Base-by-base conservation (phyloP, 768 basidiomycete genomes). In the Termitomyces eurrhizus region DNA sequence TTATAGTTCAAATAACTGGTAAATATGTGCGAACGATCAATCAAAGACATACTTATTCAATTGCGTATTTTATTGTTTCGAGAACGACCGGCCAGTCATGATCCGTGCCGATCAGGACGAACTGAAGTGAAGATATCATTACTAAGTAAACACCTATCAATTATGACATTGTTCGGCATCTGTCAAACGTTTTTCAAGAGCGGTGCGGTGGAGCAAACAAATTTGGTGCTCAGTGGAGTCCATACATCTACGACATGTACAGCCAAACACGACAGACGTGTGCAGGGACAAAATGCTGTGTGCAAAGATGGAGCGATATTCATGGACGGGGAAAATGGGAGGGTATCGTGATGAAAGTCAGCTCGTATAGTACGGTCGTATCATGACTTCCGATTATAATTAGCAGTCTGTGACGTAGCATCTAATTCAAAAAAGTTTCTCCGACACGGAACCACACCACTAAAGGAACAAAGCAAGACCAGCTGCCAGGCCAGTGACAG, bases 391-490 rank as follows among this genome's bases (percentile, higher is more conserved):
- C 61, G 24, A 62, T 49, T 59, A 56, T 41, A 21, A 55, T 55
- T 49, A 50, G 62, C 56, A 58, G 35, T 64, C 54, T 44, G 54
- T 64, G 53, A 48, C 52, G 9, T 53, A 56, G 29, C 48, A 41
- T 62, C 58, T 62, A 62, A n/a, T 45, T 62, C 45, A 62, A 54
- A 35, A n/a, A 50, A 39, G 35, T 8, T 50, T 51, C 21, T 50
- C 57, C 52, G 12, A 48, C 18, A 41, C 4, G 45, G 13, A 45
- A 41, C 24, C 26, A 33, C 18, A 32, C 42, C 32, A 58, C 59
- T 50, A 68, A 33, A 64, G n/a, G 41, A 67, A 37, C 24, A 56
- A 46, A 36, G 62, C 61, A 36, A 65, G 57, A n/a, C 65, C 64
- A 55, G 66, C 67, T 41, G 59, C 62, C 46, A 66, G 48, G 51